phyloP scores from a whole-genome alignment of 2,329 filamentous ascomycete genomes.

The Calonectria pteridis region DNA sequence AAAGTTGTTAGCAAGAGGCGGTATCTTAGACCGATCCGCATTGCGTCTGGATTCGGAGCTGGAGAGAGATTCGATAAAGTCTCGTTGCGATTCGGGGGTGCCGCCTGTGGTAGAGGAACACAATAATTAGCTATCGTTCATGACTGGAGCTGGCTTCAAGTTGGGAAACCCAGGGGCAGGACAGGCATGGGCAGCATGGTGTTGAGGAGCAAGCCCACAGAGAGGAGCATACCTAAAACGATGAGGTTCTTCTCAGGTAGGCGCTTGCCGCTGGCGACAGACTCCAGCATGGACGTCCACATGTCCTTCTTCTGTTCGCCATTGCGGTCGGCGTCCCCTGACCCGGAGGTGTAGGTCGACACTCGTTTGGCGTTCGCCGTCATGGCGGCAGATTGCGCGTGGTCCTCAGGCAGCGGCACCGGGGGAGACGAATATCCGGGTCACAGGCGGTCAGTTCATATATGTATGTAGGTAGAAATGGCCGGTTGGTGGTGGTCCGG shows the following conservation, averaged over 20 bases:
- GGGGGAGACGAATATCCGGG: constrained; percentile 13
- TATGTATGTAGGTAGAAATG: constrained; percentile 24
- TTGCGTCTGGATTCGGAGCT: constrained; percentile 65
- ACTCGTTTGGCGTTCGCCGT: constrained; percentile 66
- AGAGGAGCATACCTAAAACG: constrained; percentile 75
- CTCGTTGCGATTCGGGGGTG: constrained; percentile 83
- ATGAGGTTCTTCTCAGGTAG: constrained; percentile 93
- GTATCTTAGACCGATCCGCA: constrained; percentile 71
- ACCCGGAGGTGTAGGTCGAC: constrained; percentile 70
- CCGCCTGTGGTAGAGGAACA: constrained; percentile 68
- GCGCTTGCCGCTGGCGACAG: constrained; percentile 88
- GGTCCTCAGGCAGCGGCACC: constrained; percentile 28
- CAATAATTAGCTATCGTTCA: constrained; percentile 46
- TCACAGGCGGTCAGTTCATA: constrained; percentile 24
- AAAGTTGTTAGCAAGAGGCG: constrained; percentile 91
- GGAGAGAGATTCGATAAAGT: constrained; percentile 79
- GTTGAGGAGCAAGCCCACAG: not conserved
- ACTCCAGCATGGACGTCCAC: constrained; percentile 94
- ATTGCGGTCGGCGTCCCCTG: constrained; percentile 69
- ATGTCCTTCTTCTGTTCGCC: constrained; percentile 87
- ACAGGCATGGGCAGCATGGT: not conserved
- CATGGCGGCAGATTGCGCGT: constrained; percentile 53
- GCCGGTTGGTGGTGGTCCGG: constrained; percentile 2
- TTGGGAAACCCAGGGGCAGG: not conserved
- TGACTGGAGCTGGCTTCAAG: not conserved